Evolutionary conservation across 2,329 filamentous ascomycete species (phyloP).

Genomic region (Orbilia oligospora): DNA sequence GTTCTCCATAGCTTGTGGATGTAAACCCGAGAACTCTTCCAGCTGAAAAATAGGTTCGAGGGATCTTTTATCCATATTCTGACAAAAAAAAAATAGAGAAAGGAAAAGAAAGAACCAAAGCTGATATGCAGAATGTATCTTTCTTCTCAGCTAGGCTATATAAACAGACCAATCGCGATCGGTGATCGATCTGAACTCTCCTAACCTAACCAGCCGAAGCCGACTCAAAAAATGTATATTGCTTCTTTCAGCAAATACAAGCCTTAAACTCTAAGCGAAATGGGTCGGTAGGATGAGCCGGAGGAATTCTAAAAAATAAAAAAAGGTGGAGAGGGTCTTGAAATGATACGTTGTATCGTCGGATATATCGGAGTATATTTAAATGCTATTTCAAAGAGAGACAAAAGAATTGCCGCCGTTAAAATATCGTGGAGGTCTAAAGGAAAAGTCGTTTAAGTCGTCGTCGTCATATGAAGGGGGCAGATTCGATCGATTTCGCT

Average conservation of each 20-base stretch:
- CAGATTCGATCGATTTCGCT: conserved; percentile 3
- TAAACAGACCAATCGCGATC: conserved; percentile 31
- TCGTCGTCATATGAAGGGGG: not conserved
- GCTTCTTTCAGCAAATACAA: conserved; percentile 11
- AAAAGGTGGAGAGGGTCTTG: too few species aligned
- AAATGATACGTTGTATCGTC: not conserved
- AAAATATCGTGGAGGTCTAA: too few species aligned
- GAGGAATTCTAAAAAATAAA: conserved; percentile 3
- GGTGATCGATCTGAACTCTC: conserved; percentile 7
- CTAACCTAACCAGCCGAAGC: not conserved
- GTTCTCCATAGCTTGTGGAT: conserved; percentile 54
- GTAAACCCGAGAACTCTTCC: conserved; percentile 28
- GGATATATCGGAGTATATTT: conserved; percentile 4
- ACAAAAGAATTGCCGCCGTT: not conserved
- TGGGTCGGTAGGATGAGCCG: conserved; percentile 10
- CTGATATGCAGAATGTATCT: conserved; percentile 12
- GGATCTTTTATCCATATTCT: conserved; percentile 39
- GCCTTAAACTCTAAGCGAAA: conserved; percentile 13
- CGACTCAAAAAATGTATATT: conserved; percentile 2
- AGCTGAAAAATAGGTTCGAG: conserved; percentile 39
- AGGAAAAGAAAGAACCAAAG: not conserved
- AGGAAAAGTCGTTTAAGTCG: not conserved
- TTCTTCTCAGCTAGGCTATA: conserved; percentile 20
- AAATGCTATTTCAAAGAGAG: not conserved
- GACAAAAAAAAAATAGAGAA: not conserved